These are phyloP conservation scores for Pseudocercospora pini-densiflorae DNA, from an alignment of 2,329 filamentous ascomycete species.

Conservation along the genomic window DNA sequence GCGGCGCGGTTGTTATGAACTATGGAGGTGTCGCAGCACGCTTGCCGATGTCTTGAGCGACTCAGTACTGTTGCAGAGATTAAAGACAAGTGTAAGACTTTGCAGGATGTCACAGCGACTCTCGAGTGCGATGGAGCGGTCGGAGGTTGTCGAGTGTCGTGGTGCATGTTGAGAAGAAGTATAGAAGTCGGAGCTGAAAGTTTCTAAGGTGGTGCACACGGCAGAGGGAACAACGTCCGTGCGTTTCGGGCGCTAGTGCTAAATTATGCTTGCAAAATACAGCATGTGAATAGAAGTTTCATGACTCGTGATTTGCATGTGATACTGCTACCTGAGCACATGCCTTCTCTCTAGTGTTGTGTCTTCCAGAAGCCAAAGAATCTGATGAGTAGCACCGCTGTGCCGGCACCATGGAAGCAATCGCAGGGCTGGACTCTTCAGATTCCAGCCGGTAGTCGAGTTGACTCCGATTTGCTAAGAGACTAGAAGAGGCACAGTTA, in stretches of 20 bases:
- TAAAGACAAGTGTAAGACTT: not conserved
- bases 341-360: not conserved
- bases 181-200: not conserved
- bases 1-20: not conserved
- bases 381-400: not conserved
- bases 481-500: not conserved
- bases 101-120: not conserved
- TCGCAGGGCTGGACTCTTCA: not conserved
- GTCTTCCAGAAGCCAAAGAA: not conserved
- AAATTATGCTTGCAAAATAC: not conserved
- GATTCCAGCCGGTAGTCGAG: not conserved
- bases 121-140: not conserved
- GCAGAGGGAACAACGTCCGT: not conserved
- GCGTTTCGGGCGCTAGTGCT: not conserved
- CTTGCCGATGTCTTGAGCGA: not conserved
- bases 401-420: not conserved
- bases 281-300: not conserved
- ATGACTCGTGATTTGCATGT: slow-evolving; percentile 3
- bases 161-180: not conserved
- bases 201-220: not conserved
- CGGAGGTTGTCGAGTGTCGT: not conserved
- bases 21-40: not conserved
- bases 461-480: not conserved
- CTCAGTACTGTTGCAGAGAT: not conserved
- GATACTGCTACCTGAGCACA: not conserved